phyloP scores from a whole-genome alignment of 2,329 filamentous ascomycete species.

The Sclerotinia nivalis region DNA sequence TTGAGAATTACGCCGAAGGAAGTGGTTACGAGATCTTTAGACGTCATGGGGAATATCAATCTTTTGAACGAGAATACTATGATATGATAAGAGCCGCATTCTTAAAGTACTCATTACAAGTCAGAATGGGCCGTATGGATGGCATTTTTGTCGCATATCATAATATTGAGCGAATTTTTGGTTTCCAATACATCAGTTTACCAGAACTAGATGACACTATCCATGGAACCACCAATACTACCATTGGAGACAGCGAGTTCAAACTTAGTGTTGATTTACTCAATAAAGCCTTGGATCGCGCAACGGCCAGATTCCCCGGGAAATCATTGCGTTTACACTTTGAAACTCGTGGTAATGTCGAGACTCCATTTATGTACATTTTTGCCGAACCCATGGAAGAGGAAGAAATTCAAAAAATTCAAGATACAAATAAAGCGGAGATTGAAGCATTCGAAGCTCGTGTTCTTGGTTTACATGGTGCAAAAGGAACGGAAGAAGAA shows the following conservation, averaged over 20 bases:
- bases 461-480: slow-evolving; percentile 54
- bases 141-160: slow-evolving; percentile 97
- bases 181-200: slow-evolving; percentile 90
- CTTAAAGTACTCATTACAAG: slow-evolving; percentile 94
- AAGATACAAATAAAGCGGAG: slow-evolving; percentile 63
- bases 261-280: slow-evolving; percentile 75
- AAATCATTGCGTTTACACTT: slow-evolving; percentile 78
- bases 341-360: slow-evolving; percentile 63
- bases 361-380: slow-evolving; percentile 73
- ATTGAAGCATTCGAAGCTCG: slow-evolving; percentile 68
- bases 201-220: slow-evolving; percentile 85
- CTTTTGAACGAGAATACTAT: slow-evolving; percentile 92
- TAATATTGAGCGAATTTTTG: slow-evolving; percentile 93
- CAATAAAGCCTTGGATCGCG: slow-evolving; percentile 76
- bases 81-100: slow-evolving; percentile 96
- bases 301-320: slow-evolving; percentile 72
- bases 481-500: slow-evolving; percentile 33
- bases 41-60: slow-evolving; percentile 78
- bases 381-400: slow-evolving; percentile 83
- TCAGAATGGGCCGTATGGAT: slow-evolving; percentile 97
- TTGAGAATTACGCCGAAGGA: slow-evolving; percentile 68
- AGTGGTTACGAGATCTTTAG: slow-evolving; percentile 83
- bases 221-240: slow-evolving; percentile 70
- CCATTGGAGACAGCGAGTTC: slow-evolving; percentile 82
- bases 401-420: slow-evolving; percentile 71